Evolutionary conservation across 306 rosid species (phyloP).

Genomic region (Ziziphus jujuba): DNA sequence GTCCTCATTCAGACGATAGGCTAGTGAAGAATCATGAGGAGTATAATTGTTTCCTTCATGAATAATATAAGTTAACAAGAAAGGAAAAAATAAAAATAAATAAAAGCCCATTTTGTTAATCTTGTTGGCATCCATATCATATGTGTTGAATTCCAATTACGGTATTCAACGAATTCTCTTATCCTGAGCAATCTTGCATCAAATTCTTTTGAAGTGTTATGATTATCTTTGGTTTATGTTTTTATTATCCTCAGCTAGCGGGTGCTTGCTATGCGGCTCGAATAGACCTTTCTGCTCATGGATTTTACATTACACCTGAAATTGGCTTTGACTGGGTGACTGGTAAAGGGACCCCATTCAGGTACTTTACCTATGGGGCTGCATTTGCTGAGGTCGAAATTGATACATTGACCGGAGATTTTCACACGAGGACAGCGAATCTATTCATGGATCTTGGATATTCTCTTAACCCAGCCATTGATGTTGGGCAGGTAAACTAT

Average conservation of each 20-base stretch:
- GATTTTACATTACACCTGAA: constrained; percentile 82
- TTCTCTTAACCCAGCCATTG: constrained; percentile 92
- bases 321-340: constrained; percentile 81
- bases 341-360: constrained; percentile 78
- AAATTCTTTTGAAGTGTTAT: constrained; percentile 18
- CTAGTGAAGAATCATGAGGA: too few species aligned
- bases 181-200: constrained; percentile 15
- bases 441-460: constrained; percentile 81
- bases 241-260: constrained; percentile 61
- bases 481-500: constrained; percentile 76
- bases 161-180: not conserved
- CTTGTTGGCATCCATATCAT: too few species aligned
- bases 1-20: not conserved
- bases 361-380: constrained; percentile 91
- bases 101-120: too few species aligned
- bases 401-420: constrained; percentile 93
- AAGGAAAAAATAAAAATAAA: too few species aligned
- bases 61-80: too few species aligned
- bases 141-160: too few species aligned
- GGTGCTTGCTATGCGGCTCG: constrained; percentile 74
- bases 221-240: constrained; percentile 9
- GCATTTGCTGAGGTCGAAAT: constrained; percentile 96
- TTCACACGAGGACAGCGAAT: constrained; percentile 75
- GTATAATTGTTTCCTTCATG: not conserved
- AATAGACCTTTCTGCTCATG: constrained; percentile 96